Conservation (phyloP, 306 rosid genomes). For the Pterocarpus macrocarpus region DNA sequence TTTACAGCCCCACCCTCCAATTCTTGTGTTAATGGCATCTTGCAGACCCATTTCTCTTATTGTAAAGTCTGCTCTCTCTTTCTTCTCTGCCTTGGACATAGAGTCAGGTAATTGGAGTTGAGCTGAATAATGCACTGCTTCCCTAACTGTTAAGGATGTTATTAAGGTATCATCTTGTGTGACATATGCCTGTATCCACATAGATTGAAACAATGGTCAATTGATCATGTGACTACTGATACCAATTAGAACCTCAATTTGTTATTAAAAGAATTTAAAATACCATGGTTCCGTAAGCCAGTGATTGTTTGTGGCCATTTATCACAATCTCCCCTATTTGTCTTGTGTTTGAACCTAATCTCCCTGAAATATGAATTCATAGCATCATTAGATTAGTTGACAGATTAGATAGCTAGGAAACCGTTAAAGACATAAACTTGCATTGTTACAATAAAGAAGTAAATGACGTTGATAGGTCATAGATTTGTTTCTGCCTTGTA, state of each 20-base stretch:
- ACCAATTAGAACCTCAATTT: neutral
- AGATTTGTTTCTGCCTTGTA: no score
- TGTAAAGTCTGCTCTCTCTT: constrained; percentile 56
- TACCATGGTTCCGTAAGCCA: constrained; percentile 58
- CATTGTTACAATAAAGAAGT: no score
- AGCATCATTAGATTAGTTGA: no score
- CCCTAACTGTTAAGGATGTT: constrained; percentile 56
- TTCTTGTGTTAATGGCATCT: constrained; percentile 58
- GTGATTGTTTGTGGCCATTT: constrained; percentile 48
- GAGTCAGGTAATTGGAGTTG: constrained; percentile 60
- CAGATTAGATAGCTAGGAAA: no score
- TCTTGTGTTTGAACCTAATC: constrained; percentile 50
- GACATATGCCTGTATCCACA: constrained; percentile 51
- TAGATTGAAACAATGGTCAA: neutral
- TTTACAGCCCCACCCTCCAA: constrained; percentile 60
- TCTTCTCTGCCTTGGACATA: constrained; percentile 55
- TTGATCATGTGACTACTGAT: neutral
- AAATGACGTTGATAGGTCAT: no score
- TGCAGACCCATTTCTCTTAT: constrained; percentile 62
- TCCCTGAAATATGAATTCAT: constrained; percentile 42
- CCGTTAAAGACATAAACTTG: no score
- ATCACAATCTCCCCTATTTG: constrained; percentile 49
- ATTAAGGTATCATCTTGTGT: constrained; percentile 59
- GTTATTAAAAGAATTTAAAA: neutral
- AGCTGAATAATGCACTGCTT: constrained; percentile 62